Evolutionary conservation across 148 eudicot genomes (phyloP), one percentile per base, ranked within the genome.

Genomic region (Rhododendron griersonianum): DNA sequence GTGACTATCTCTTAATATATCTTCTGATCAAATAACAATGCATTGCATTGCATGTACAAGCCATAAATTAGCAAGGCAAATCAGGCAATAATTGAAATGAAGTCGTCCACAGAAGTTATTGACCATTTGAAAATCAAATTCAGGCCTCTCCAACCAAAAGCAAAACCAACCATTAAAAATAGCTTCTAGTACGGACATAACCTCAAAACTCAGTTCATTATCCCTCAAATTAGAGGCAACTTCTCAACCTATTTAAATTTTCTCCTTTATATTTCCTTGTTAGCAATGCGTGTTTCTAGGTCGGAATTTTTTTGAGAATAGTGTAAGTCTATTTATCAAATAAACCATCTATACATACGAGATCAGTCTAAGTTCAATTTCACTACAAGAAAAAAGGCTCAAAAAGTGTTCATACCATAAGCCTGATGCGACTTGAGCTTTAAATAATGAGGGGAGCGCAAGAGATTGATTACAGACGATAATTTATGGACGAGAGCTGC

Each of bases 401-500:
- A 47, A 44, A 81, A 80, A 53, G 61, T 85, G 47, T 4, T 25
- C 69, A 73, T 82, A 86, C 81, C 85, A 11, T 37, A 57, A 25
- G 48, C 51, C 47, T n/a, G 13, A 51, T 15, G 44, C 16, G 37
- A 44, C 19, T 39, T 71, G 75, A 33, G 65, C 78, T 79, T 18
- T 33, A 69, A 50, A 44, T 44, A 63, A 83, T 37, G 9, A 23
- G 41, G 67, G 78, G 50, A 48, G 57, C 14, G 11, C 84, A 63
- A 75, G 47, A 61, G 47, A 61, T 23, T 78, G 86, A 65, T 89
- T 85, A 89, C 37, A 87, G 87, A 53, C 19, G 79, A 77, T 86
- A 82, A 88, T 86, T 87, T 67, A 86, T 44, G 74, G 93, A 90
- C 80, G 88, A 50, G 87, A 91, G 89, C 88, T 94, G 94, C 84